Conservation (phyloP, 805 yeast species). For the Millerozyma acaciae region DNA sequence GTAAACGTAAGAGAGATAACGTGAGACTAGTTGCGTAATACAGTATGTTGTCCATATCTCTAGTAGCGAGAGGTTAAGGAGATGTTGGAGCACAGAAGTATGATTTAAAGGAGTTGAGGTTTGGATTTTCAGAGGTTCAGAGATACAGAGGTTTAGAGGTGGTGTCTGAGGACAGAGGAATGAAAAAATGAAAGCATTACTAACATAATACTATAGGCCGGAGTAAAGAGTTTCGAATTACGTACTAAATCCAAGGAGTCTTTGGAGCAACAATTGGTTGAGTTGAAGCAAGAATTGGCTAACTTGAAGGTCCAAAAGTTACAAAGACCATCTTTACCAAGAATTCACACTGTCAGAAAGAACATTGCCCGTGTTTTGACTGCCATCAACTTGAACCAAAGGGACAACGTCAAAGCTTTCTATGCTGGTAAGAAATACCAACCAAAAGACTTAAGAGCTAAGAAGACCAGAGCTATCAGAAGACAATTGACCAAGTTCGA, state of each 20-base stretch:
- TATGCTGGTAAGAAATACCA: constrained; percentile 92
- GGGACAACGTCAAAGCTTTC: constrained; percentile 91
- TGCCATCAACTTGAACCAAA: constrained; percentile 93
- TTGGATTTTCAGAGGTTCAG: background rate
- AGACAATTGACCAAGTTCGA: constrained; percentile 89
- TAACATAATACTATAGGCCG: constrained; percentile 57
- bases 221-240: constrained; percentile 92
- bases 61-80: too few species aligned
- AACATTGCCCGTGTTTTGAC: constrained; percentile 98
- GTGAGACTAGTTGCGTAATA: too few species aligned
- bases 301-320: constrained; percentile 93
- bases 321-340: constrained; percentile 89
- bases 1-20: too few species aligned
- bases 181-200: too few species aligned
- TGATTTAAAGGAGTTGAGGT: too few species aligned
- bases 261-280: constrained; percentile 90
- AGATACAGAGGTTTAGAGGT: too few species aligned
- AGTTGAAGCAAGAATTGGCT: constrained; percentile 95
- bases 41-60: too few species aligned
- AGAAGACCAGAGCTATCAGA: constrained; percentile 99
- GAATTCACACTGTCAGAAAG: constrained; percentile 96
- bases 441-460: constrained; percentile 98
- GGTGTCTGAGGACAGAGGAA: too few species aligned
- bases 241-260: constrained; percentile 96
- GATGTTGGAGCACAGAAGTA: too few species aligned